Percentiles rank a stretch among this genome's conserved stretches.
Conservation (phyloP, 169 alveolate genomes). For the Plasmodium vivax region DNA sequence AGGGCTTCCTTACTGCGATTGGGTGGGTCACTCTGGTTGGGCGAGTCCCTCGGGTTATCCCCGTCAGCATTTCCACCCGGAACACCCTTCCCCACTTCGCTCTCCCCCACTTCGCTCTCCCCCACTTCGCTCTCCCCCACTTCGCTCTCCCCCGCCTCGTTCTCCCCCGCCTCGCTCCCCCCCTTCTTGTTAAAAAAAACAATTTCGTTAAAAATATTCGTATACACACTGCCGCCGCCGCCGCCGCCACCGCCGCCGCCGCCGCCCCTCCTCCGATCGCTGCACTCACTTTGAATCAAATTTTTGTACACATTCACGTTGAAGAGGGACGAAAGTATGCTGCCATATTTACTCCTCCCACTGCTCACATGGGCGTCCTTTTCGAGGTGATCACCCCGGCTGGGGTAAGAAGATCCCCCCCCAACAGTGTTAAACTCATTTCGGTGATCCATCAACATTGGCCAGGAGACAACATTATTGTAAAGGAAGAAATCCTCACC, state of each 20-base stretch:
- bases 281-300: neutral
- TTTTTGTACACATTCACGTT: slow-evolving; percentile 29
- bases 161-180: neutral
- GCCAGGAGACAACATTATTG: slow-evolving; percentile 65
- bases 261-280: neutral
- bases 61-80: neutral
- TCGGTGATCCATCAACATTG: slow-evolving; percentile 53
- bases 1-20: neutral
- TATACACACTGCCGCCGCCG: neutral
- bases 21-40: neutral
- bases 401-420: neutral
- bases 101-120: neutral
- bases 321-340: slow-evolving; percentile 22
- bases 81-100: neutral
- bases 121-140: neutral
- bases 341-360: slow-evolving; percentile 5
- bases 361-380: neutral
- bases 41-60: neutral
- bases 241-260: neutral
- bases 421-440: slow-evolving; percentile 8
- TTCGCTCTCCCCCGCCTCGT: neutral
- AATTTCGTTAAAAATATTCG: slow-evolving; percentile 51
- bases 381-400: neutral
- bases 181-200: slow-evolving; percentile 44
- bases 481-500: slow-evolving; percentile 7